Conservation (phyloP, 2,329 filamentous ascomycete species). For the Cladosporium oxysporum region DNA sequence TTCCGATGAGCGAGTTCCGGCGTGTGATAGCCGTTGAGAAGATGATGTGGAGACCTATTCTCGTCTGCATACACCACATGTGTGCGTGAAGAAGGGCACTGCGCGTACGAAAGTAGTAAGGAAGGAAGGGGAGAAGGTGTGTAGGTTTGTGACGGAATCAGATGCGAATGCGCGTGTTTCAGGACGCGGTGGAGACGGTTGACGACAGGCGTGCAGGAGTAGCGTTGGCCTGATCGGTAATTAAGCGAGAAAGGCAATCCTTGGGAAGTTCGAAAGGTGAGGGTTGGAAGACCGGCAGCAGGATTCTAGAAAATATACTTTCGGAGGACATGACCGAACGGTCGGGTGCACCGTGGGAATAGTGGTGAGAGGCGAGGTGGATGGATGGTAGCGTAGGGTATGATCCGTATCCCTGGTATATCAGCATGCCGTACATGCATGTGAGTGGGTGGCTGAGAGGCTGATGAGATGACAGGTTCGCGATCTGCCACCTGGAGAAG, state of each 20-base stretch:
- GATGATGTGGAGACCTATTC: background rate
- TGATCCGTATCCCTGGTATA: background rate
- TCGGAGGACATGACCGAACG: background rate
- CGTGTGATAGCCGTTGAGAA: background rate
- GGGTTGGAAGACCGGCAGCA: background rate
- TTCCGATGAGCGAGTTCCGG: background rate
- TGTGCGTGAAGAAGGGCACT: background rate
- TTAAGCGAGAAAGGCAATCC: conserved; percentile 11
- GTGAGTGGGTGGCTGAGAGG: background rate
- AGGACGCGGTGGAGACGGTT: conserved; percentile 1
- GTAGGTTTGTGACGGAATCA: background rate
- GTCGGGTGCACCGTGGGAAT: background rate
- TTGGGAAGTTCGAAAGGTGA: background rate
- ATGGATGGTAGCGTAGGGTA: background rate
- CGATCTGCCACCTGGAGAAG: background rate
- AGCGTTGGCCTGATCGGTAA: conserved; percentile 8
- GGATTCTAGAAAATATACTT: conserved; percentile 1
- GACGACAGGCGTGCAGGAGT: conserved; percentile 6
- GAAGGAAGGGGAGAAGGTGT: background rate
- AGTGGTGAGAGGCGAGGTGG: background rate
- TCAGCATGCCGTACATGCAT: background rate
- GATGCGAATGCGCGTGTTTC: conserved; percentile 7
- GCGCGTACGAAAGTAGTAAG: background rate
- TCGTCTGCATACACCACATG: background rate
- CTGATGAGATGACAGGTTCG: background rate